These are phyloP conservation scores for Penicillium sp. DNA, from an alignment of 2,329 filamentous ascomycete species.

Conservation along the genomic window DNA sequence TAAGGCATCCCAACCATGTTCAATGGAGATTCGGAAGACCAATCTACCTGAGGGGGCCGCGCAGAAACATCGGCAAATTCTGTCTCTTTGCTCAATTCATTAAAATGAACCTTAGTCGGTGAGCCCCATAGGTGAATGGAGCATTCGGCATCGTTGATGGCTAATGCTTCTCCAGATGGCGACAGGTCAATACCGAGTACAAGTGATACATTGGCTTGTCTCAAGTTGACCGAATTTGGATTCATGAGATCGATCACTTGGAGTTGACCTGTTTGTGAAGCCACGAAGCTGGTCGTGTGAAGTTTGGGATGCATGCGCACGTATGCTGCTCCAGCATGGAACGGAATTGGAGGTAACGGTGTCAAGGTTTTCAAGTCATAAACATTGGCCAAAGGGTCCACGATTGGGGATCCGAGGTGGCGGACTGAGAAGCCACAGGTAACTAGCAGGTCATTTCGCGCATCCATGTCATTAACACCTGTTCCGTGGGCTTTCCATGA, in stretches of 20 bases:
- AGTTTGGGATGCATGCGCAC: constrained; percentile 96
- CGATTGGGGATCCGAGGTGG: constrained; percentile 73
- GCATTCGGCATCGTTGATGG: constrained; percentile 74
- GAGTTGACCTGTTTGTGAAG: constrained; percentile 87
- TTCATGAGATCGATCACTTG: constrained; percentile 96
- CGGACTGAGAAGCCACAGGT: constrained; percentile 91
- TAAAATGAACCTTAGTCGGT: constrained; percentile 79
- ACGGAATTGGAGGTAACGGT: constrained; percentile 86
- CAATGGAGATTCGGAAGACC: constrained; percentile 72
- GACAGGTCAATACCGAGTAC: constrained; percentile 82
- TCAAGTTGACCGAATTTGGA: constrained; percentile 79
- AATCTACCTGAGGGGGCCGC: constrained; percentile 64
- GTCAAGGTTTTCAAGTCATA: constrained; percentile 91
- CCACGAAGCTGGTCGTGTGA: constrained; percentile 90
- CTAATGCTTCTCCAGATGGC: constrained; percentile 80
- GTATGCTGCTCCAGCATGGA: constrained; percentile 85
- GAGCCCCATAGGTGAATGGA: constrained; percentile 86
- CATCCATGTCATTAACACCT: constrained; percentile 94
- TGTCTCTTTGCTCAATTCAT: constrained; percentile 72
- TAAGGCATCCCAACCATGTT: constrained; percentile 88
- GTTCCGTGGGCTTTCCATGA: constrained; percentile 88
- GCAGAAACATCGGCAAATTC: constrained; percentile 71
- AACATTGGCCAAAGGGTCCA: constrained; percentile 91
- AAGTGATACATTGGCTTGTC: constrained; percentile 76
- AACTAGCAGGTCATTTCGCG: constrained; percentile 88